Evolutionary conservation across 2,329 filamentous ascomycete species (phyloP), one percentile per base, ranked within the genome.

Genomic region (Graphilbum ipis-grandicollis): DNA sequence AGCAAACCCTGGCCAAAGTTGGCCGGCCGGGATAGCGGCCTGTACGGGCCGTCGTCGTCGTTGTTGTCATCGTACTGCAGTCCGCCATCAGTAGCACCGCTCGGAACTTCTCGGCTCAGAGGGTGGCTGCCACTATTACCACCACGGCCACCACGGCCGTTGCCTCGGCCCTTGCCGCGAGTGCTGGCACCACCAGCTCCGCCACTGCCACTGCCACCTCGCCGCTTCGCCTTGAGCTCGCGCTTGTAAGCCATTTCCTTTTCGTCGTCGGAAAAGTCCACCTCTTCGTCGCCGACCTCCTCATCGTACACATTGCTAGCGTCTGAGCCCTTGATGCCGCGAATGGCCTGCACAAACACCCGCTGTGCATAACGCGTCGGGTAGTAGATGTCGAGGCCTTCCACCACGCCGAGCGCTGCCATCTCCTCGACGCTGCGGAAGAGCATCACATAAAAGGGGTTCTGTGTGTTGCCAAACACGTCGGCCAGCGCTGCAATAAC

Each of bases 261-360:
- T 57, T 98, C 90, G 49, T 98, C 90, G 47, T 98, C 90, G 0
- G 88, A 94, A 54, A 96, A 96, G 52, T 96, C 90, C 47, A 84
- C 71, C 52, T 96, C 88, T 28, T 93, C 82, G 23, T 80, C 78
- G 14, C 61, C 75, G 8, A 85, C 69, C 58, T 96, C 88, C 54
- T 98, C 90, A 47, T 96, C 90, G 55, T 93, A 80, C 38, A 93
- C 68, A 52, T 96, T 96, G 36, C 84, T 93, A 9, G 90, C 88
- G 55, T 98, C 90, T 9, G 84, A 90, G 41, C 85, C 84, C 58
- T 93, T 96, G 49, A 79, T 53, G 36, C 66, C 68, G 55, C 79
- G 80, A 39, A 96, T 62, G 7, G 78, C 74, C 52, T 90, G 71
- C 0, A 88, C 94, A 51, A 93, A 90, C 38, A 93, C 83, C 48